phyloP scores from a whole-genome alignment of 2,329 filamentous ascomycete species.

The Penicillium sp. region DNA sequence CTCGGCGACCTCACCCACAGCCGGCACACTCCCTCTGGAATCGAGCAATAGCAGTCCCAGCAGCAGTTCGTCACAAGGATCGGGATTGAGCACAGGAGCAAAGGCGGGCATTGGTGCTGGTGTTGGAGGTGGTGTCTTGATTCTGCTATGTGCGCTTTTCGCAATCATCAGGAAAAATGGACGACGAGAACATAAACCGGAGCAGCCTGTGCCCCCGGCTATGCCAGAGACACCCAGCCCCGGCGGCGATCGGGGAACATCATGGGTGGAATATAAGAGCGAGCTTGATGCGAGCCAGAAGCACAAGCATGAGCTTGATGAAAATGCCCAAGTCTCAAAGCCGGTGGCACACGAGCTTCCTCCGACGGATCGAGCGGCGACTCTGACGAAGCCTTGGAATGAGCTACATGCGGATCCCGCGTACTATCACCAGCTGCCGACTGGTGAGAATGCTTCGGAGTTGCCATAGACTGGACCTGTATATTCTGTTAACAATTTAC shows the following conservation, averaged over 20 bases:
- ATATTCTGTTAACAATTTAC: not conserved
- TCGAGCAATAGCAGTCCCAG: not conserved
- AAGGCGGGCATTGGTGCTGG: not conserved
- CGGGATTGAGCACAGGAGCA: not conserved
- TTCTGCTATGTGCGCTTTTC: not conserved
- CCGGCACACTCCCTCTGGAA: not conserved
- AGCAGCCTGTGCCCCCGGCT: not conserved
- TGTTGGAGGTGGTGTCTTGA: not conserved
- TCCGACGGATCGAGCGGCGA: not conserved
- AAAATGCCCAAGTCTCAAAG: not conserved
- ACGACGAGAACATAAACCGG: not conserved
- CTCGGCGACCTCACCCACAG: not conserved
- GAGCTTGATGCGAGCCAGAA: not conserved
- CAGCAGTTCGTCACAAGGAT: not conserved
- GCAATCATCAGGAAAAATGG: not conserved
- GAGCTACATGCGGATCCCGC: not conserved
- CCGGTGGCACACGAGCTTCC: not conserved
- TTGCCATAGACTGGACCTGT: not conserved
- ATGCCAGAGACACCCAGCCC: not conserved
- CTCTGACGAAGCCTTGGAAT: not conserved
- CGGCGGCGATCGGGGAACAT: not conserved
- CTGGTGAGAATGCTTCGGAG: not conserved
- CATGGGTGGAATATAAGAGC: not conserved
- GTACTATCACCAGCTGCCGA: not conserved
- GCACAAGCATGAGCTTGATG: not conserved